Percentiles rank a stretch among this genome's conserved stretches.
Conservation (phyloP, 1,284 basidiomycete species). For the Peniophora sp. region DNA sequence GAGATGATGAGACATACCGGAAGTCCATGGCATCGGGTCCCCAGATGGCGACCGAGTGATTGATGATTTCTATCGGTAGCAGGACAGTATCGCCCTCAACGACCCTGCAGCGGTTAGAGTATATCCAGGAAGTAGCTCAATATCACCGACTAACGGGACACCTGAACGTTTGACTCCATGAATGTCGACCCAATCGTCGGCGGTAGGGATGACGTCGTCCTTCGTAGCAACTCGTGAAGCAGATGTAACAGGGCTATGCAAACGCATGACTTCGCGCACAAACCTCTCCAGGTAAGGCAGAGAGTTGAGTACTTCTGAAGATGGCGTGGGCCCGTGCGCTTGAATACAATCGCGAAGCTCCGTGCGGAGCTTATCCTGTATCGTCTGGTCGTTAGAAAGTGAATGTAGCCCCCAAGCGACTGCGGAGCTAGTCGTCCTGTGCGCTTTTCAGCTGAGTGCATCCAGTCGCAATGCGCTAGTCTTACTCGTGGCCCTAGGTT, state of each 20-base stretch:
- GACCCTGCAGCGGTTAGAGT: background rate
- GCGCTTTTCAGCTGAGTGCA: slow-evolving; percentile 24
- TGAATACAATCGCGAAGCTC: slow-evolving; percentile 42
- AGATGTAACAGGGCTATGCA: slow-evolving; percentile 27
- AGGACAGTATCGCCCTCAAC: background rate
- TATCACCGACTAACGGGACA: slow-evolving; percentile 10
- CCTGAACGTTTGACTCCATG: background rate
- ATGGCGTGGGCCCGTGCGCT: slow-evolving; percentile 18
- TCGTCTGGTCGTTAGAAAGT: slow-evolving; percentile 43
- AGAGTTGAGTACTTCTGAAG: slow-evolving; percentile 16
- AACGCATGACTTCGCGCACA: slow-evolving; percentile 33
- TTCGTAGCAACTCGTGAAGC: slow-evolving; percentile 23
- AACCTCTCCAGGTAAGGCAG: slow-evolving; percentile 20
- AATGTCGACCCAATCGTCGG: background rate
- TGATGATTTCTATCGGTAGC: slow-evolving; percentile 16
- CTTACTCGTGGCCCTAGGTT: too few relatives aligned
- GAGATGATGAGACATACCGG: slow-evolving; percentile 10
- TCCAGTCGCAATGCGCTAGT: too few relatives aligned
- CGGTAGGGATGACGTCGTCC: slow-evolving; percentile 28
- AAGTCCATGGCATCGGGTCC: slow-evolving; percentile 21
- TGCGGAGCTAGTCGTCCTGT: slow-evolving; percentile 11
- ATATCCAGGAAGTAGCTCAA: background rate
- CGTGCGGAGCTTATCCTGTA: slow-evolving; percentile 61
- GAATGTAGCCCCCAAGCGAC: slow-evolving; percentile 58
- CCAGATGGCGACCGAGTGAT: slow-evolving; percentile 18